A percentile compares a stretch with the other conserved stretches of the same genome.
Conservation (phyloP, 1,139 yeast genomes). For the Yamadazyma pseudoaaseri region DNA sequence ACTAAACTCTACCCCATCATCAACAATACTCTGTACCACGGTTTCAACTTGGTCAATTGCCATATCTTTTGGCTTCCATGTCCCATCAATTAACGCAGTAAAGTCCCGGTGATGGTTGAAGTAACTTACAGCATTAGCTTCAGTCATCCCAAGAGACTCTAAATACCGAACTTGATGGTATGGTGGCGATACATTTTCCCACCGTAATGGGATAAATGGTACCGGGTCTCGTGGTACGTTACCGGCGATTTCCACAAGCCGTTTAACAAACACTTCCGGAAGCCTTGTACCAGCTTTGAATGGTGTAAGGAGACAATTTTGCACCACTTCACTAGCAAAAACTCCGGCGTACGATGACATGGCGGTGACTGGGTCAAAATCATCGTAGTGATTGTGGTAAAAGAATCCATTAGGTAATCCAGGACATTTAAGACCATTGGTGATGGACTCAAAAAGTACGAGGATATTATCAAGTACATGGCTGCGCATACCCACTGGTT, state of each 20-base stretch:
- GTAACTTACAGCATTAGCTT: slow-evolving; percentile 37
- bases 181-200: slow-evolving; percentile 52
- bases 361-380: not conserved
- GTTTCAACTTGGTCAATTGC: slow-evolving; percentile 14
- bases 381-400: not conserved
- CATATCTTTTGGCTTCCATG: slow-evolving; percentile 19
- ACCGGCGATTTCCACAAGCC: not conserved
- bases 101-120: slow-evolving; percentile 30
- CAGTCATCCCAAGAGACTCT: slow-evolving; percentile 42
- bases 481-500: not conserved
- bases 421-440: not conserved
- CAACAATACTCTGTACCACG: slow-evolving; percentile 12
- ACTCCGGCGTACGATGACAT: not conserved
- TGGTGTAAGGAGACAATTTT: not conserved
- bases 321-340: not conserved
- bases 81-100: slow-evolving; percentile 16
- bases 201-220: slow-evolving; percentile 40
- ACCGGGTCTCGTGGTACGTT: not conserved
- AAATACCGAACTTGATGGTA: slow-evolving; percentile 50
- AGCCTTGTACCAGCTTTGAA: not conserved
- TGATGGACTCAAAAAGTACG: not conserved
- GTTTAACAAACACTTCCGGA: not conserved
- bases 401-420: not conserved
- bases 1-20: slow-evolving; percentile 11
- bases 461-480: not conserved